These are phyloP conservation scores for Backusella luteola DNA, from an alignment of 192 early-diverging fungal genomes.

Conservation along the genomic window DNA sequence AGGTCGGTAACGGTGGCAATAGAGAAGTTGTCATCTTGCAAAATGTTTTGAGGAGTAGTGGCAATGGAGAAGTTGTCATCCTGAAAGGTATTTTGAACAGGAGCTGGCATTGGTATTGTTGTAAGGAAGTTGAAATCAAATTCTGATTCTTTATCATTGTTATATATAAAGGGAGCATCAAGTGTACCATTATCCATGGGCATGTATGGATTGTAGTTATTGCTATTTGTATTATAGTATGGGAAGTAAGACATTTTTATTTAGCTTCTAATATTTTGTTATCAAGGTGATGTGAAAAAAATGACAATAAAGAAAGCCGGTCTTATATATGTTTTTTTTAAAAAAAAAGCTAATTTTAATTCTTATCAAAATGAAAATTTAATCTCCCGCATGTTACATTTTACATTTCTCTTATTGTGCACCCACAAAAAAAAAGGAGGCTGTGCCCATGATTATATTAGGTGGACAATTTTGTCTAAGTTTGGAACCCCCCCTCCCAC, in stretches of 20 bases:
- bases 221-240: neutral
- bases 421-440: neutral
- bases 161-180: neutral
- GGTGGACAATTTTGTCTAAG: neutral
- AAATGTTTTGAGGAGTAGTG: neutral
- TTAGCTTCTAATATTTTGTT: neutral
- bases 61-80: neutral
- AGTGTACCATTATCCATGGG: neutral
- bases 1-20: constrained; percentile 11
- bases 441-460: neutral
- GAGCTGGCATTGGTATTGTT: neutral
- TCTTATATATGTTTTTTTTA: neutral
- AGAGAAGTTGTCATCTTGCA: constrained; percentile 21
- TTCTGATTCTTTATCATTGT: neutral
- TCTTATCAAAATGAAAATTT: neutral
- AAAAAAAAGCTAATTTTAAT: neutral
- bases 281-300: neutral
- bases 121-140: neutral
- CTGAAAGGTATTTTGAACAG: neutral
- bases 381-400: neutral
- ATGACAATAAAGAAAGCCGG: neutral
- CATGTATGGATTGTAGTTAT: neutral
- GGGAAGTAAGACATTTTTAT: constrained; percentile 1
- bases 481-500: neutral
- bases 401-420: neutral